Conservation (phyloP, 2,329 filamentous ascomycete genomes). For the Trichoderma breve region DNA sequence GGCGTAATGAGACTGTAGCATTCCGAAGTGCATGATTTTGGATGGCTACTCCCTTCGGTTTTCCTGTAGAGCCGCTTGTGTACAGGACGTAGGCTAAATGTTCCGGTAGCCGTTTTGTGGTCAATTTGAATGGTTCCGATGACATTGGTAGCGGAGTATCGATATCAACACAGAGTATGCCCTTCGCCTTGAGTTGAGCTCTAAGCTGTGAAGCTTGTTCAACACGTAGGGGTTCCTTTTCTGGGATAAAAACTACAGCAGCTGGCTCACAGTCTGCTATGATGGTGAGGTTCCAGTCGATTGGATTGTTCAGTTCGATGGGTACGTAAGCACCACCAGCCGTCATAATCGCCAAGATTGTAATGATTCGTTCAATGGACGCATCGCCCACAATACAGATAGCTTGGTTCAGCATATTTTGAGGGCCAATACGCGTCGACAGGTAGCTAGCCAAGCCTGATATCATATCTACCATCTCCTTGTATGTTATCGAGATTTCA, state of each 20-base stretch:
- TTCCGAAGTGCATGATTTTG: not conserved
- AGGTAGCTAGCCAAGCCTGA: not conserved
- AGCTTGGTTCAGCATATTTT: not conserved
- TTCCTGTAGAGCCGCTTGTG: not conserved
- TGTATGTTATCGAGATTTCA: not conserved
- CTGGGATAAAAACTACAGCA: not conserved
- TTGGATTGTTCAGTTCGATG: not conserved
- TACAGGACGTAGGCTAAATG: not conserved
- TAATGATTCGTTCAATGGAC: not conserved
- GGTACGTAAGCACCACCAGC: not conserved
- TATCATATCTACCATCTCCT: not conserved
- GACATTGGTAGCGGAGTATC: not conserved
- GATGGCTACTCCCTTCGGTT: not conserved
- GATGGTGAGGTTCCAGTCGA: not conserved
- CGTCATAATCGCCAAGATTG: not conserved
- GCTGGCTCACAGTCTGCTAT: not conserved
- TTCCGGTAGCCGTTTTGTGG: not conserved
- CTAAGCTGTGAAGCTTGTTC: not conserved
- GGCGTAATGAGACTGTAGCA: not conserved
- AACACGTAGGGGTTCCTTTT: not conserved
- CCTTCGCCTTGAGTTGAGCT: not conserved
- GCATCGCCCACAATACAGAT: not conserved
- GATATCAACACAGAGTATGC: not conserved
- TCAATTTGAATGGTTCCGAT: not conserved
- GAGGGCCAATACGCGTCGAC: not conserved